Evolutionary conservation across 805 yeast species (phyloP).

Genomic region (Clavispora fructus): DNA sequence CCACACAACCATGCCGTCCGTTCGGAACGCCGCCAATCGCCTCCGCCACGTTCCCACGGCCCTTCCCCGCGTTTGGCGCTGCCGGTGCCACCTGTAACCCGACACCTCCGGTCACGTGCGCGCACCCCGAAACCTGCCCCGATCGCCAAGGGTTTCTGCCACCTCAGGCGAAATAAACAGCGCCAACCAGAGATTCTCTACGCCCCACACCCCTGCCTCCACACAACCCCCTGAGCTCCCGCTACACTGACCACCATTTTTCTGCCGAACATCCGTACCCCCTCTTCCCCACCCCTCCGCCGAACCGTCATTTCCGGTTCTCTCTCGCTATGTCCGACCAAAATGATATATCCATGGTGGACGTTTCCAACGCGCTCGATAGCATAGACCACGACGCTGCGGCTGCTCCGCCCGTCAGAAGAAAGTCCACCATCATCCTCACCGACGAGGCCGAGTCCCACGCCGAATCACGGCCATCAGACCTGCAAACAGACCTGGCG

Average conservation of each 20-base stretch:
- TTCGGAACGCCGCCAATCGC: too few relatives aligned
- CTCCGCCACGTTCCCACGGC: too few relatives aligned
- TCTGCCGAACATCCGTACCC: background rate
- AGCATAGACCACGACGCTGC: constrained; percentile 8
- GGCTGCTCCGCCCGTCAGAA: constrained; percentile 31
- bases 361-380: constrained; percentile 31
- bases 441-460: constrained; percentile 61
- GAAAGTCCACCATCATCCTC: constrained; percentile 68
- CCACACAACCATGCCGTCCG: too few relatives aligned
- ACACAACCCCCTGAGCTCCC: background rate
- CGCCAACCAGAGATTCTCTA: background rate
- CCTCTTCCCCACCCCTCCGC: background rate
- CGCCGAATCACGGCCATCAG: constrained; percentile 28
- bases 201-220: background rate
- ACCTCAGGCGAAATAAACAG: background rate
- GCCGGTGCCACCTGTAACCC: background rate
- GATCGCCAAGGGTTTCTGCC: background rate
- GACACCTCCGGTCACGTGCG: background rate
- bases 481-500: constrained; percentile 15
- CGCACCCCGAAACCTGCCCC: background rate
- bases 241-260: background rate
- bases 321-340: constrained; percentile 12
- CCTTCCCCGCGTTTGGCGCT: too few relatives aligned
- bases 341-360: constrained; percentile 41
- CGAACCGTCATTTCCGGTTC: background rate